Base-by-base conservation (phyloP, 2,329 filamentous ascomycete genomes). In the Zarea fungicola region DNA sequence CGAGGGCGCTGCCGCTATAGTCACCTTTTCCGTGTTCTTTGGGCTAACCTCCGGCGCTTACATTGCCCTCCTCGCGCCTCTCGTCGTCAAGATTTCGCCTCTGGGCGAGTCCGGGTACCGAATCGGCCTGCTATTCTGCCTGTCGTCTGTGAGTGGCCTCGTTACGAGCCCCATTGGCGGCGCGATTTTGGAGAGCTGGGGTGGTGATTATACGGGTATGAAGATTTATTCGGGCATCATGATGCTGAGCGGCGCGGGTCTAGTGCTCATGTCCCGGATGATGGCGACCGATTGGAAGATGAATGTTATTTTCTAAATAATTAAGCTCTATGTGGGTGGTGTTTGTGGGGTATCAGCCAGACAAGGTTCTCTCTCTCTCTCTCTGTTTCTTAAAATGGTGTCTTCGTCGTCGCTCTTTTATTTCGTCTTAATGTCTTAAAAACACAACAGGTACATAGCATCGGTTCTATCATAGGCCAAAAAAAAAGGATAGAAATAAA, bases 131-230 rank as follows among this genome's bases (percentile, higher is more conserved):
- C 50, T 56, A n/a, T 81, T 80, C 59, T 71, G 72, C 9, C 61
- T 77, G 22, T 66, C 75, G 28, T 70, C 73, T 9, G 61, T 83
- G 25, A 75, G 73, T 0, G 77, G 74, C 6, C 61, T 83, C 32
- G 71, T 74, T 4, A 72, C 76, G 3, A 74, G 67, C 43, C 77
- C 78, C 0, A 77, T 80, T 53, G 75, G 69, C 2, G 76, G 76
- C 3, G 71, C 69, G 8, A 61, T 62, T 43, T 31, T 61, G 8
- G 49, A 55, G 9, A 40, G 28, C 4, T 44, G 54, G 5, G 11
- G 23, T 10, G 44, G 56, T 6, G 56, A 48, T 23, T 63, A 58
- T 56, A 36, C 54, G 1, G 57, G 60, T 11, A 55, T 63, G 48
- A 63, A 63, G 52, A 47, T 63, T 31, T 64, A 63, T 25, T 53